Percentiles rank a stretch among this genome's conserved stretches.
Evolutionary conservation across 108 stramenopile genomes (phyloP).

Genomic region (Cylindrotheca fusiformis): DNA sequence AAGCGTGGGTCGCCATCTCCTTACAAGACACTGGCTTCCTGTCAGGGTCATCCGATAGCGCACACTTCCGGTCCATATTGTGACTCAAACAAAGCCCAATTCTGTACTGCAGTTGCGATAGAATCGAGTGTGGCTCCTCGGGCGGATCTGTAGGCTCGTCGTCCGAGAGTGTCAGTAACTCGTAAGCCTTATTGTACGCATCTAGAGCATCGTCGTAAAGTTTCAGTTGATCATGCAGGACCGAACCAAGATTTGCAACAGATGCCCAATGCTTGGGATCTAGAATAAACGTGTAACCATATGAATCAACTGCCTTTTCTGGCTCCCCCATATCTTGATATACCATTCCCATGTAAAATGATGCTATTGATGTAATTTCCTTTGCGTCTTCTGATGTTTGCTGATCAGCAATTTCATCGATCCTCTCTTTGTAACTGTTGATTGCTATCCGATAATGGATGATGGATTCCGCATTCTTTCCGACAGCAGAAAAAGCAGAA

Average conservation of each 20-base stretch:
- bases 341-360: conserved; percentile 67
- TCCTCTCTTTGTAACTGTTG: conserved; percentile 12
- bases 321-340: conserved; percentile 47
- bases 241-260: conserved; percentile 57
- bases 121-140: conserved; percentile 42
- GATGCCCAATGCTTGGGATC: conserved; percentile 68
- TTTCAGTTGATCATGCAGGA: conserved; percentile 54
- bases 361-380: conserved; percentile 43
- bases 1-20: conserved; percentile 62
- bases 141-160: conserved; percentile 61
- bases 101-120: conserved; percentile 69
- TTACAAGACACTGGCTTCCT: conserved; percentile 37
- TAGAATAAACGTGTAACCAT: conserved; percentile 45
- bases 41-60: conserved; percentile 36
- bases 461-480: conserved; percentile 22
- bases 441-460: conserved; percentile 37
- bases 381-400: conserved; percentile 20
- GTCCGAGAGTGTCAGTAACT: conserved; percentile 42
- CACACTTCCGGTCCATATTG: conserved; percentile 41
- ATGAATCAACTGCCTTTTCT: conserved; percentile 34
- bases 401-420: conserved; percentile 28
- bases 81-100: conserved; percentile 61
- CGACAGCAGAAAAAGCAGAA: conserved; percentile 39
- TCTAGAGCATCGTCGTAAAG: conserved; percentile 50
- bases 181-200: conserved; percentile 72